phyloP scores from a whole-genome alignment of 1,284 basidiomycete species.

The Trametes versicolor region DNA sequence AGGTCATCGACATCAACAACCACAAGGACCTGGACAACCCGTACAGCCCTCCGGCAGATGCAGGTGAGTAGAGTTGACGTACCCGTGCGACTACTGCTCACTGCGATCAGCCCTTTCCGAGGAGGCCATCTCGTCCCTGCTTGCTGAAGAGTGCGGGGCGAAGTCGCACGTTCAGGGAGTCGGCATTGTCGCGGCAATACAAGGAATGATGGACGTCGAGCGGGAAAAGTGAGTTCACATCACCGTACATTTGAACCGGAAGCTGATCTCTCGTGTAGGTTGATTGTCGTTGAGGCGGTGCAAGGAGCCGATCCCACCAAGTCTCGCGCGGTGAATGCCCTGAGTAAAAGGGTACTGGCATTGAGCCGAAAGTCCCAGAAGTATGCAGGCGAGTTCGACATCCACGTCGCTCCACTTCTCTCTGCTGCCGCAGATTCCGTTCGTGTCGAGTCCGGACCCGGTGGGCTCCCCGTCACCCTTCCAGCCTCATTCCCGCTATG shows the following conservation, averaged over 20 bases:
- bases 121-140: not conserved
- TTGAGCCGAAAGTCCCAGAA: too few species aligned
- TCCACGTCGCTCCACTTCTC: too few species aligned
- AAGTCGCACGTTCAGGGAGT: not conserved
- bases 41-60: not conserved
- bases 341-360: too few species aligned
- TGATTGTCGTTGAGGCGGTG: not conserved
- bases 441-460: too few species aligned
- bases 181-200: not conserved
- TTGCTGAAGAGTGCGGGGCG: not conserved
- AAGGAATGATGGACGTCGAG: not conserved
- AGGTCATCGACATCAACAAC: conserved; percentile 9
- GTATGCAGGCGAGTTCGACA: too few species aligned
- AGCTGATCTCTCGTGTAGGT: not conserved
- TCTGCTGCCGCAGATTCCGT: too few species aligned
- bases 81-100: not conserved
- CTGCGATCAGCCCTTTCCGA: not conserved
- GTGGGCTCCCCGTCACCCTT: too few species aligned
- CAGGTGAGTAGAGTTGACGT: not conserved
- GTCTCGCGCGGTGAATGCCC: too few species aligned
- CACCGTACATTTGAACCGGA: too few species aligned
- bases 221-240: not conserved
- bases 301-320: too few species aligned
- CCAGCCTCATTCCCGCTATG: not conserved
- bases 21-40: conserved; percentile 11